Evolutionary conservation across 2,329 filamentous ascomycete genomes (phyloP).

Genomic region (Teratosphaeria nubilosa): DNA sequence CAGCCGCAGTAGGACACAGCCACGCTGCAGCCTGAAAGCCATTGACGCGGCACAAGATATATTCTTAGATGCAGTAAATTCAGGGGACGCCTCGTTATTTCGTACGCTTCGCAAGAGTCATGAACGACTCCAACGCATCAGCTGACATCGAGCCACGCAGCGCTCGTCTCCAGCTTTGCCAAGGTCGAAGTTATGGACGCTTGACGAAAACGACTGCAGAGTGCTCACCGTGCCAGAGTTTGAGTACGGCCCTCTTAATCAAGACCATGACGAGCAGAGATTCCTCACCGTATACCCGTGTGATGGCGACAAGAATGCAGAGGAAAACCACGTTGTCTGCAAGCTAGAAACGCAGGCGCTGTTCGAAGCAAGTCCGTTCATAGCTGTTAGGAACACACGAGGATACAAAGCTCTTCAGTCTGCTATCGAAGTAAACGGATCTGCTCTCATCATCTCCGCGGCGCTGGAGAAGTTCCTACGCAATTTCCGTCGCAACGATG

Average conservation of each 20-base stretch:
- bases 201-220: not conserved
- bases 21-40: no score
- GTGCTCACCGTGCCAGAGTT: not conserved
- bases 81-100: no score
- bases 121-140: no score
- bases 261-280: not conserved
- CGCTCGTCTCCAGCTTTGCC: no score
- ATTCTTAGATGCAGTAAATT: no score
- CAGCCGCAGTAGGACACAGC: no score
- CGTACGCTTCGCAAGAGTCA: no score
- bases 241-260: not conserved
- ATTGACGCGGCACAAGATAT: no score
- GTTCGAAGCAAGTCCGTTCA: not conserved
- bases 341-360: not conserved
- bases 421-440: not conserved
- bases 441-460: not conserved
- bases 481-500: not conserved
- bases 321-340: not conserved
- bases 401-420: not conserved
- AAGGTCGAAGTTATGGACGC: not conserved
- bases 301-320: not conserved
- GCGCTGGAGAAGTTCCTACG: not conserved
- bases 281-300: not conserved
- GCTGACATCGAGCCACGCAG: no score
- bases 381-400: not conserved